Conservation (phyloP, 2,329 filamentous ascomycete genomes). For the Ophiostoma sp. region DNA sequence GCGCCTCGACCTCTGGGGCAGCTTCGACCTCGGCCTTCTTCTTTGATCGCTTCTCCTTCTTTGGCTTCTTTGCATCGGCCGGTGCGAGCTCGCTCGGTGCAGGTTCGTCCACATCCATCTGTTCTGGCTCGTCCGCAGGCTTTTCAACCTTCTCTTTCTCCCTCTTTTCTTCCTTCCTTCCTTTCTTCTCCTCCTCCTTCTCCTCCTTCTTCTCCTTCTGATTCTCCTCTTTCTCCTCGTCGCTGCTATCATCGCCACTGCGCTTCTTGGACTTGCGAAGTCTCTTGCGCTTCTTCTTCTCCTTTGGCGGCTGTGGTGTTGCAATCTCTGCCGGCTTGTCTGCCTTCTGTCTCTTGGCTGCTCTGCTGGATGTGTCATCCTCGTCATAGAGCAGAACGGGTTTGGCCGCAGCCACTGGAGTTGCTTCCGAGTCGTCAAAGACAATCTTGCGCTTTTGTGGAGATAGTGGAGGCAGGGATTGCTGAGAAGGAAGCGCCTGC, state of each 20-base stretch:
- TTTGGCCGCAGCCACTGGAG: not conserved
- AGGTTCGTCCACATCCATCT: constrained; percentile 26
- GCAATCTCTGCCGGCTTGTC: not conserved
- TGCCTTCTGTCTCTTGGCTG: constrained; percentile 18
- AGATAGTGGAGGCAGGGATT: not conserved
- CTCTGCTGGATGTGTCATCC: constrained; percentile 9
- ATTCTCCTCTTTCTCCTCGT: not conserved
- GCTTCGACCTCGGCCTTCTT: constrained; percentile 30
- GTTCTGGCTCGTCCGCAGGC: constrained; percentile 31
- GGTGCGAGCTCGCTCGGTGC: not conserved
- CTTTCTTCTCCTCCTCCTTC: not conserved
- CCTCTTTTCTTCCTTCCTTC: not conserved
- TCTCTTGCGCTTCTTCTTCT: constrained; percentile 24
- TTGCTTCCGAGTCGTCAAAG: constrained; percentile 27
- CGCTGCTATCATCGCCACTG: constrained; percentile 14
- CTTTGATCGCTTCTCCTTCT: constrained; percentile 29
- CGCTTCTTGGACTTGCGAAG: constrained; percentile 24
- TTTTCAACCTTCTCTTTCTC: constrained; percentile 20
- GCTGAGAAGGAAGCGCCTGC: constrained; percentile 15
- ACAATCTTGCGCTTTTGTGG: constrained; percentile 27
- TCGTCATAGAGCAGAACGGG: constrained; percentile 7
- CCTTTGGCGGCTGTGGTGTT: constrained; percentile 9
- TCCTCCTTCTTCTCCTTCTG: not conserved
- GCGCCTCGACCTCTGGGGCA: constrained; percentile 29
- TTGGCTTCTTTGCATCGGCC: constrained; percentile 19